A percentile compares a stretch with the other conserved stretches of the same genome.
phyloP scores from a whole-genome alignment of 495 filamentous ascomycete species.

The Hypoxylon intermedium region DNA sequence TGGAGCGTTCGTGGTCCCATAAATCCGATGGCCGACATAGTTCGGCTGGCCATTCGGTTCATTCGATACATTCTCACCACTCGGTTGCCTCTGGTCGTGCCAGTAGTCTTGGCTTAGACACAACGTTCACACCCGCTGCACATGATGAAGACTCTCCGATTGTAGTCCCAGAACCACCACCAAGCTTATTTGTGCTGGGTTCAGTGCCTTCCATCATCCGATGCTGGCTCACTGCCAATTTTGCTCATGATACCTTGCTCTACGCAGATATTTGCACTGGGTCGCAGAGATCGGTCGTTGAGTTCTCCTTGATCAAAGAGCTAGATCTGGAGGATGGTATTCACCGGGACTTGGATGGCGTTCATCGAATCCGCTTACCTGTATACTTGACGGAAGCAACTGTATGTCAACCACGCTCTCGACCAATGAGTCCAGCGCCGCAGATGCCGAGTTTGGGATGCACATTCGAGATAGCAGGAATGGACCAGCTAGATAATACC shows the following conservation, averaged over 20 bases:
- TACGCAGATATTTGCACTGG: constrained; percentile 94
- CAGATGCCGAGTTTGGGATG: constrained; percentile 82
- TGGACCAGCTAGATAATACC: constrained; percentile 50
- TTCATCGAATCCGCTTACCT: constrained; percentile 72
- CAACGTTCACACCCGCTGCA: constrained; percentile 68
- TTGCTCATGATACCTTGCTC: constrained; percentile 82
- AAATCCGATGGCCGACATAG: constrained; percentile 97
- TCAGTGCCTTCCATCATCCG: constrained; percentile 92
- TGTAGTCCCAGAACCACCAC: constrained; percentile 73
- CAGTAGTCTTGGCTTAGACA: constrained; percentile 83
- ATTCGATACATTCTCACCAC: constrained; percentile 61
- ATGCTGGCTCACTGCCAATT: constrained; percentile 89
- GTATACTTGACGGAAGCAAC: constrained; percentile 92
- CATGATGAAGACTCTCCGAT: constrained; percentile 69
- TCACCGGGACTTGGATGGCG: constrained; percentile 64
- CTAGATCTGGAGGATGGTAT: constrained; percentile 74
- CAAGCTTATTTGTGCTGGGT: constrained; percentile 80
- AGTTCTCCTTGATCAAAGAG: constrained; percentile 72
- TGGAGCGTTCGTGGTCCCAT: constrained; percentile 88
- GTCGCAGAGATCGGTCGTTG: constrained; percentile 82
- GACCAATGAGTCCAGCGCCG: constrained; percentile 73
- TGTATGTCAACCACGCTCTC: constrained; percentile 74
- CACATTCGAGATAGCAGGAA: constrained; percentile 73
- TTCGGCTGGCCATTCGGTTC: constrained; percentile 82
- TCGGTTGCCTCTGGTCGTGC: constrained; percentile 74